phyloP scores from a whole-genome alignment of 176 grass and related monocot species.

The Chloris gayana region DNA sequence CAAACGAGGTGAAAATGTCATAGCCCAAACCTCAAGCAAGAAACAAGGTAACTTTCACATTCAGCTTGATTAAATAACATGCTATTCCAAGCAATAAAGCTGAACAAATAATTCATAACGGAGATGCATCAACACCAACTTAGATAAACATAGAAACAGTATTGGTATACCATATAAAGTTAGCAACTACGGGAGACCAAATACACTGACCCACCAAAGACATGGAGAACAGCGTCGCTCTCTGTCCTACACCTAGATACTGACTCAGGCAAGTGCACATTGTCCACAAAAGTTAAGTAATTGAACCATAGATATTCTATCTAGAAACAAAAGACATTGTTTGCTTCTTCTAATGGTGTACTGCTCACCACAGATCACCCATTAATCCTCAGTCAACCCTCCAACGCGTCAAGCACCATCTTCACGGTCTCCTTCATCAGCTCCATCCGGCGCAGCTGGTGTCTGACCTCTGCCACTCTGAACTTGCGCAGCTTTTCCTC shows the following conservation, averaged over 20 bases:
- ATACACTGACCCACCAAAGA: constrained; percentile 33
- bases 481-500: constrained; percentile 75
- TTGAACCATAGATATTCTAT: constrained; percentile 47
- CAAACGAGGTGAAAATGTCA: not conserved
- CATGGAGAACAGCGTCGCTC: constrained; percentile 34
- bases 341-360: constrained; percentile 24
- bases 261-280: constrained; percentile 39
- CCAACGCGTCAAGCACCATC: constrained; percentile 61
- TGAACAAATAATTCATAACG: constrained; percentile 17
- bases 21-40: not conserved
- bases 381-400: constrained; percentile 37
- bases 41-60: not conserved
- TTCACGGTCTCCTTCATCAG: constrained; percentile 74
- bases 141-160: constrained; percentile 30
- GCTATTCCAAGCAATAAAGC: not conserved
- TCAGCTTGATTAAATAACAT: not conserved
- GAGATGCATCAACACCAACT: constrained; percentile 24
- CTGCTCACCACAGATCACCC: constrained; percentile 36
- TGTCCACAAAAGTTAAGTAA: constrained; percentile 46
- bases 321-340: constrained; percentile 45
- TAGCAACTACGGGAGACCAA: constrained; percentile 45
- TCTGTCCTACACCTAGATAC: constrained; percentile 42
- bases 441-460: constrained; percentile 63
- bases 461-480: constrained; percentile 53
- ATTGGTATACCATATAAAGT: constrained; percentile 57